Base-by-base conservation (phyloP, 441 rosid species). In the Corymbia citriodora region DNA sequence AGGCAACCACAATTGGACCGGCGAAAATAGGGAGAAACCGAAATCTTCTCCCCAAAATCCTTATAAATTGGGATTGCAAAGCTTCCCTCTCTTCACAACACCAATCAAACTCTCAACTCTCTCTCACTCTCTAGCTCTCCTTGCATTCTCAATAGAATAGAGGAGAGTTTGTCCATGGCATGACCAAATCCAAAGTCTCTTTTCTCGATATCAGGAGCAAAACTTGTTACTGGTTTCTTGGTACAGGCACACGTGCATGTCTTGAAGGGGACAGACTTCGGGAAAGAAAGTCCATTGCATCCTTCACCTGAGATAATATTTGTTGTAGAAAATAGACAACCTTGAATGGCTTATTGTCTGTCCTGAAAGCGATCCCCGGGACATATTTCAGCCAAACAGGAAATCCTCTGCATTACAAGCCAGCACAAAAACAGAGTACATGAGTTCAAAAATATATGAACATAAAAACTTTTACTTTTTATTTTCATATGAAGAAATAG, bases 301-400 rank as follows among this genome's bases (percentile, higher is more conserved):
- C n/a, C n/a, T n/a, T n/a, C n/a, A n/a, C n/a, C n/a, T n/a, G n/a
- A n/a, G n/a, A n/a, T n/a, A n/a, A n/a, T 6, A 40, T 40, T 74
- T 74, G 50, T 40, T n/a, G 40, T 13, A 40, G 83, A 74, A 72
- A 33, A 33, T 72, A 40, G 82, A 0, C 25, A 72, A 90, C 91
- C 91, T 68, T 55, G 48, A 90, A 87, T 21, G 91, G 91, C 87
- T 90, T 50, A 87, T 90, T 90, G 45, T 90, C 55, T 13, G 91
- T 90, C 55, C 91, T 87, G 72, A 90, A 90, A 61, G 55, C 72
- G 29, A 90, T 90, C 53, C 89, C 91, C 7, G 89, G 89, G 55
- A 87, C 82, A 50, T 90, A 90, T 88, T 90, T 90, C 36, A 90
- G 91, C 91, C 91, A 90, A 70, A 90, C 89, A 68, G 91, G 91